Evolutionary conservation across 2,329 filamentous ascomycete species (phyloP), one percentile per base, ranked within the genome.

Genomic region (Coleophoma eucalyptorum): DNA sequence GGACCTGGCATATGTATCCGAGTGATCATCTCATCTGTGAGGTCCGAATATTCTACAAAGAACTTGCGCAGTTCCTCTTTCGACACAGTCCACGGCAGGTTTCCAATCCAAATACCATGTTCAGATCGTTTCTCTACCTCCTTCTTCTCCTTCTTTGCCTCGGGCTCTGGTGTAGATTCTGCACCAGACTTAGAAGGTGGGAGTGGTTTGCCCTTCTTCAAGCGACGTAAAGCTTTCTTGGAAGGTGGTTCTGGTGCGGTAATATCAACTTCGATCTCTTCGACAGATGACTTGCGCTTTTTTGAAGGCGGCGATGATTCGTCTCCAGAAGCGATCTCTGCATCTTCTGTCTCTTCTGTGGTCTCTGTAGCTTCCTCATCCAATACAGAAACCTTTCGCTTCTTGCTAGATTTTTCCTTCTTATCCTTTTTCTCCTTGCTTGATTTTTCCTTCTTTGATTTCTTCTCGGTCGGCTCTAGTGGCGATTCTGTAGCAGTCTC

Each of bases 41-140:
- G 83, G 53, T 83, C 85, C 45, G 84, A 84, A 6, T 84, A 82
- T 35, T 84, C 80, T 33, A 86, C 79, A n/a, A 99, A 73, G 79
- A 96, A 97, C 54, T 79, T 80, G 62, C 86, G 84, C 45, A 99
- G 73, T 55, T 90, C 84, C 12, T 81, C 74, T 52, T 87, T 84
- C 42, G 87, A 94, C 38, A 87, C 76, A 43, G 81, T 83, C 76
- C 93, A 99, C n/a, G 88, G 83, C 55, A 99, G 72, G 70, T 99
- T 99, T 62, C 95, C 94, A 61, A 99, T 89, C 94, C 94, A 99
- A 58, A 99, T 83, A 55, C 91, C 90, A 69, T 90, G 84, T 16
- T 89, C 84, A 10, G 90, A 94, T 53, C 90, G 86, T 59, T 76
- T 72, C 58, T 79, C 75, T 49, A 78, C 73, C 47, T 64, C 66